A percentile compares a stretch with the other conserved stretches of the same genome.
Conservation (phyloP, 805 yeast genomes). For the Candida boleticola region DNA sequence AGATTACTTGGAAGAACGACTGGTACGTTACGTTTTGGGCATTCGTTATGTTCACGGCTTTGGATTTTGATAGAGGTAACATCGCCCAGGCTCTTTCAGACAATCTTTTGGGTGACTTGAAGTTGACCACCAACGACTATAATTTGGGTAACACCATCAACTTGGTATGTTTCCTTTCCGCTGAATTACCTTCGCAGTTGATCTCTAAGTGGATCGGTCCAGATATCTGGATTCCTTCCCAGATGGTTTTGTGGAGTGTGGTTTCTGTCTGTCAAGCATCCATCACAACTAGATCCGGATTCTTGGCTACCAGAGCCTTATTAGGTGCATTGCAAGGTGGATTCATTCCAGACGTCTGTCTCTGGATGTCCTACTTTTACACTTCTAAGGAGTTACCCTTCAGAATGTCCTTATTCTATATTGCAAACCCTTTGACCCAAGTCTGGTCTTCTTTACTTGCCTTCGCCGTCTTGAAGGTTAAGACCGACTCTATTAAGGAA, state of each 20-base stretch:
- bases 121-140: constrained; percentile 54
- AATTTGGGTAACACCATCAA: constrained; percentile 59
- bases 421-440: constrained; percentile 43
- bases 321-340: constrained; percentile 67
- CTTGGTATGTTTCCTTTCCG: constrained; percentile 48
- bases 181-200: constrained; percentile 67
- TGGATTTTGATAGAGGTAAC: constrained; percentile 60
- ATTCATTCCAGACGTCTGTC: constrained; percentile 60
- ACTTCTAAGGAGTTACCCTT: constrained; percentile 56
- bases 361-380: constrained; percentile 68
- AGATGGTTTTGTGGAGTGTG: constrained; percentile 54
- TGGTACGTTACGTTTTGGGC: constrained; percentile 57
- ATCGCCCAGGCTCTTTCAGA: constrained; percentile 59
- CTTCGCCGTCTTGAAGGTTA: constrained; percentile 6
- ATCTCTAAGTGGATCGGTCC: constrained; percentile 64
- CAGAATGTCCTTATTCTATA: constrained; percentile 58
- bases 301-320: constrained; percentile 48
- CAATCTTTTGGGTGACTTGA: constrained; percentile 49
- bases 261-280: constrained; percentile 54
- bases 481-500: constrained; percentile 26
- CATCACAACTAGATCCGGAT: constrained; percentile 40
- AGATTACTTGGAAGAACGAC: constrained; percentile 51
- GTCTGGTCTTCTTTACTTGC: constrained; percentile 12
- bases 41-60: constrained; percentile 55
- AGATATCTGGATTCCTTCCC: constrained; percentile 60